Conservation (phyloP, 2,329 filamentous ascomycete genomes). For the Fusarium lyarnte region DNA sequence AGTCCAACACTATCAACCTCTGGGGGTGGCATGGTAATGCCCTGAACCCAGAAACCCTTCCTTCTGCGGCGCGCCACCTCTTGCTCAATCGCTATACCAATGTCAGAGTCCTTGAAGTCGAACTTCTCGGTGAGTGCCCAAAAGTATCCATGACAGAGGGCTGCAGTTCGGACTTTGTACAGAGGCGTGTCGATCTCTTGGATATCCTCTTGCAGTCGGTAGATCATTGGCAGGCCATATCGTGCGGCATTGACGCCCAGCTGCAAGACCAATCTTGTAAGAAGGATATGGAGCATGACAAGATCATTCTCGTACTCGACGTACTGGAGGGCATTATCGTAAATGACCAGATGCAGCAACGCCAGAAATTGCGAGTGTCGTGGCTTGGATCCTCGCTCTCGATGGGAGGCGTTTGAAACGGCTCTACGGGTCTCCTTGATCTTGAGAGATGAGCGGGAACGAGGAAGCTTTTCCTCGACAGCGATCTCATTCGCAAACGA, state of each 20-base stretch:
- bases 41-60: constrained; percentile 82
- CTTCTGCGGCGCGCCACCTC: constrained; percentile 80
- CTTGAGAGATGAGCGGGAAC: constrained; percentile 56
- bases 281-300: constrained; percentile 78
- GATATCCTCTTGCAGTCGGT: constrained; percentile 87
- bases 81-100: constrained; percentile 76
- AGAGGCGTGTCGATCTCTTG: constrained; percentile 70
- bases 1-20: constrained; percentile 69
- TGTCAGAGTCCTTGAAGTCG: constrained; percentile 74
- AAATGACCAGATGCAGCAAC: constrained; percentile 86
- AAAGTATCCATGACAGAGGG: constrained; percentile 89
- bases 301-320: constrained; percentile 79
- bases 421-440: constrained; percentile 65
- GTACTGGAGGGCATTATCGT: constrained; percentile 83
- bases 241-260: constrained; percentile 85
- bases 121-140: constrained; percentile 83
- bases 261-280: constrained; percentile 76
- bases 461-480: constrained; percentile 62
- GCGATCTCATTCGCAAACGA: constrained; percentile 71
- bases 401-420: constrained; percentile 72
- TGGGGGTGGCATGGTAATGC: constrained; percentile 75
- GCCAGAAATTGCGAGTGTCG: constrained; percentile 78
- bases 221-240: constrained; percentile 86
- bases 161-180: constrained; percentile 82
- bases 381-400: constrained; percentile 63